Percentiles rank a stretch among this genome's conserved stretches.
Conservation (phyloP, 129 eudicot species). For the Mikania micrantha region DNA sequence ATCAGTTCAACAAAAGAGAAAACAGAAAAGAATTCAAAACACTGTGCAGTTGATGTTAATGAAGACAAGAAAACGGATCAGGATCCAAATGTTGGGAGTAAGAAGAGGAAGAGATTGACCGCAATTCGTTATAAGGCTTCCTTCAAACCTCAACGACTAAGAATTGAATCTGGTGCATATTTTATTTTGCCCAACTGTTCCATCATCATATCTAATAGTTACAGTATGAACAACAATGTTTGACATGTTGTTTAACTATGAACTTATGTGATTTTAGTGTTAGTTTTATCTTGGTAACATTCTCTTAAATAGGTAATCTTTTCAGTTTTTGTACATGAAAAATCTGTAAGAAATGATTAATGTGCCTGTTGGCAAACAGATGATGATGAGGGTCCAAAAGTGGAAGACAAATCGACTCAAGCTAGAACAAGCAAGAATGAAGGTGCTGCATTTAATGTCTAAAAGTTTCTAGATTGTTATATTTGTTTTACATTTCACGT, state of each 20-base stretch:
- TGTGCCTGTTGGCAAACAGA: slow-evolving; percentile 9
- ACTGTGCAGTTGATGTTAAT: slow-evolving; percentile 32
- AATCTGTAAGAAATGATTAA: slow-evolving; percentile 14
- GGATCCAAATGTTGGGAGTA: slow-evolving; percentile 21
- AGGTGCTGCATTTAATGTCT: not conserved
- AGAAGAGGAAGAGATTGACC: slow-evolving; percentile 45
- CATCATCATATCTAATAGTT: not conserved
- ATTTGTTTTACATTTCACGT: not conserved
- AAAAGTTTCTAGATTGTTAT: not conserved
- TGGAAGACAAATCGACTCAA: slow-evolving; percentile 6
- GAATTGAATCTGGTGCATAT: slow-evolving; percentile 35
- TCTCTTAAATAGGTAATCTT: not conserved
- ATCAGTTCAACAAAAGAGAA: slow-evolving; percentile 29
- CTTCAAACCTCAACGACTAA: slow-evolving; percentile 27
- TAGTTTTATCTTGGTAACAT: not conserved
- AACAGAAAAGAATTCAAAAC: slow-evolving; percentile 19
- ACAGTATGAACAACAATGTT: not conserved
- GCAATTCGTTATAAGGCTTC: slow-evolving; percentile 35
- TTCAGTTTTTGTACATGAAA: not conserved
- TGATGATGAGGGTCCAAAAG: slow-evolving; percentile 1
- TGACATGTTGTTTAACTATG: not conserved
- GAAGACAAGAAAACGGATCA: slow-evolving; percentile 21
- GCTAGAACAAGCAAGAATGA: slow-evolving; percentile 1
- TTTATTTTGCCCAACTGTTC: not conserved
- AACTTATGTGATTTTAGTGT: slow-evolving; percentile 8